Base-by-base conservation (phyloP, 2,329 filamentous ascomycete genomes). In the Xylaria sp. region DNA sequence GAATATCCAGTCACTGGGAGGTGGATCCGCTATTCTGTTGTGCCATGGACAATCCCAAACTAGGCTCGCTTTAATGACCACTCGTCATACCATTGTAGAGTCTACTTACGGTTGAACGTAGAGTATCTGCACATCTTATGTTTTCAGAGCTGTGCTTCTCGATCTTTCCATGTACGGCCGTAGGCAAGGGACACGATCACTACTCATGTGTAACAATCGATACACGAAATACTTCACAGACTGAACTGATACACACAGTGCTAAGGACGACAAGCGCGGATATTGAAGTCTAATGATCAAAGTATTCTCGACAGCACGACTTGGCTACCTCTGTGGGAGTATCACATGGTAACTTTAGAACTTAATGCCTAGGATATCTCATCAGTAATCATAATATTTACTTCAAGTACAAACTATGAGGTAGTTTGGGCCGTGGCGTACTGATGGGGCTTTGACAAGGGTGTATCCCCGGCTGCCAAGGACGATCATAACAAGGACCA, bases 401-500 rank as follows among this genome's bases (percentile, higher is more conserved):
- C 40, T 40, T 67, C 62, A 56, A 57, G 42, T 44, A 28, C 53
- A 20, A 57, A 48, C 33, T 62, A 62, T 38, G 62, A 38, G 62
- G 62, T 54, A 48, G 54, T 53, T 53, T 57, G 59, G 49, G 49
- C 48, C 65, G 61, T 70, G 68, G 68, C 68, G 68, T 62, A 36
- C 33, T 31, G 58, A 56, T 40, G 56, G 36, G 36, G 53, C n/a
- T 38, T 26, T 48, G 63, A 73, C 73, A 72, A 64, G 74, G 72
- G 40, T 70, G 48, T 59, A 15, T 36, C 59, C 68, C 70, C 66
- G 65, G 66, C 65, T 67, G 73, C 74, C 72, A 75, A 76, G 74
- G 74, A 65, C 72, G 74, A 76, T 76, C 74, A 75, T 70, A 63
- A 67, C 70, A 72, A 72, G 66, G 44, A 40, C 28, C 40, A 44